Evolutionary conservation across 345 rosid species (phyloP), one percentile per base, ranked within the genome.

Genomic region (Cardamine chenopodiifolia): DNA sequence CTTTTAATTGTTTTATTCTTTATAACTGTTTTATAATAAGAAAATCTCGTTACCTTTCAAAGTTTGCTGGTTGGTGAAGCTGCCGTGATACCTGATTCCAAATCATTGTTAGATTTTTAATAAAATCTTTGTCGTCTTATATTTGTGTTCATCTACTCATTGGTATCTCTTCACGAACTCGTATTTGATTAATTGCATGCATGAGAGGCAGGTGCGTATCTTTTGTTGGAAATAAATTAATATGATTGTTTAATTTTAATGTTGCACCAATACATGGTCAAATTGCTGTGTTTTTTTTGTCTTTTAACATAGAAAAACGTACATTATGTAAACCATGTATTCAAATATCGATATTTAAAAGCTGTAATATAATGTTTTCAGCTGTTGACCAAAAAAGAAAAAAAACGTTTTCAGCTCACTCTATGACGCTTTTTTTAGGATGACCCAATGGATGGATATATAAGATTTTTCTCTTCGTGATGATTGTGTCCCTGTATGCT

Each of bases 401-500:
- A 26, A 2, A 26, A 40, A 20, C 17, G 40, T 60, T 61, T 37
- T 25, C 42, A 14, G 32, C 69, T 3, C 35, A 45, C 18, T 57
- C 53, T 50, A 75, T 34, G 60, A 2, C 55, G 34, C 25, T 65
- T 18, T 62, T 25, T 13, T 31, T 19, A 74, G 19, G 34, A 67
- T 25, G 37, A 52, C 15, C 62, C 67, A 67, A 37, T 57, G 18
- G 25, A 66, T 75, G 62, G 50, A 66, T 58, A 25, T 26, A 52
- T 23, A 34, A 42, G 18, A 44, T 69, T 52, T 62, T 44, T 62
- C 64, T 62, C 59, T 17, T 76, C 34, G 59, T 76, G 49, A 61
- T 68, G 79, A 75, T 68, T 75, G 57, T 61, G 74, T 68, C 74
- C 62, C 69, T 62, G 20, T 75, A 68, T 40, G 28, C 22, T 68